Base-by-base conservation (phyloP, 129 eudicot species). In the Helianthus annuus region DNA sequence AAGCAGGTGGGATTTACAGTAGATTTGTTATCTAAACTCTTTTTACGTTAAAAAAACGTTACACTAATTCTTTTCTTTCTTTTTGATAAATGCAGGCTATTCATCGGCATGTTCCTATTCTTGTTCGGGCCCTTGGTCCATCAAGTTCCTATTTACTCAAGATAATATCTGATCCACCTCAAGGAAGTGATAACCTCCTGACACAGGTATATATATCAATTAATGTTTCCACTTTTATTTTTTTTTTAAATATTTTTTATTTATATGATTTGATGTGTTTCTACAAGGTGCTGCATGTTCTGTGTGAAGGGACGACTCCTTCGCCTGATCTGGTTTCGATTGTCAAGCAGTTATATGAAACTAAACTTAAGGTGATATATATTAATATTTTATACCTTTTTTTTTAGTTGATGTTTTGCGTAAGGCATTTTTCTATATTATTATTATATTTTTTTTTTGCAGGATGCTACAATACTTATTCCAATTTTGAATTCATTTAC, bases 381-480 rank as follows among this genome's bases (percentile, higher is more conserved):
- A 27, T 15, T 14, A 0, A 11, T 52, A 7, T 45, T 5, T 73
- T 42, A 2, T 32, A 32, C 36, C 42, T 15, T n/a, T 63, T 38
- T 15, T n/a, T 63, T 38, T 5, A 60, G 2, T 12, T 55, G 17
- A 56, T 60, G 8, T 44, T 51, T 67, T 54, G 48, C 17, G 5
- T 60, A 38, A 51, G 15, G 39, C 40, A 39, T 57, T 76, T 66
- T 55, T 74, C 7, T 59, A 71, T 27, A 78, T 45, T 8, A 27
- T 67, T 52, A n/a, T 64, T 8, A 32, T n/a, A 1, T 69, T 66
- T 46, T 70, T 51, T 39, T 77, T 34, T 64, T 83, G 83, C 94
- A 95, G 99, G 97, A 95, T 88, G 96, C 97, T 55, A 34, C 89
- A 32, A 95, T 95, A 71, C 94, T 95, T 71, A 85, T 95, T 72